These are phyloP conservation scores for Amanita subjunquillea DNA, from an alignment of 768 basidiomycete species.

Conservation along the genomic window DNA sequence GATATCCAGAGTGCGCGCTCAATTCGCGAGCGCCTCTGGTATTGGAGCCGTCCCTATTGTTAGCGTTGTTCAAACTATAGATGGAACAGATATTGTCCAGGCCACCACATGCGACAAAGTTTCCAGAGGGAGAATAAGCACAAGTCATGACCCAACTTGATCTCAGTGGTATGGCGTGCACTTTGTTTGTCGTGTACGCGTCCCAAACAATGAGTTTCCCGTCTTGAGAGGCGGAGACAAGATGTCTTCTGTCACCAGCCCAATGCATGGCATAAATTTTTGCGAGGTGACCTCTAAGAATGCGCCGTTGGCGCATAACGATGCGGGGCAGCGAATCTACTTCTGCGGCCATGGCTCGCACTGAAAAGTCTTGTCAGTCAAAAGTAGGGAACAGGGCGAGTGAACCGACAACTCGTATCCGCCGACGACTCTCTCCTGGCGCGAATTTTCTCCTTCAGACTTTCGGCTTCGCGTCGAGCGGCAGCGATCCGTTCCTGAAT, in stretches of 20 bases:
- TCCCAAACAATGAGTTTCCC: conserved; percentile 99
- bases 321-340: conserved; percentile 94
- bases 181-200: conserved; percentile 99
- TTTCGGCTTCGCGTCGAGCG: conserved; percentile 93
- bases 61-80: conserved; percentile 70
- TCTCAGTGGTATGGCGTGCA: conserved; percentile 95
- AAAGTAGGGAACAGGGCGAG: conserved; percentile 17
- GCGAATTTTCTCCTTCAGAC: conserved; percentile 97
- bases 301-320: conserved; percentile 91
- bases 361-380: conserved; percentile 28
- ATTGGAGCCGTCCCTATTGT: conserved; percentile 55
- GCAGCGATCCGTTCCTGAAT: conserved; percentile 92
- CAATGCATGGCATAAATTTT: conserved; percentile 99
- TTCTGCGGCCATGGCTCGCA: conserved; percentile 97
- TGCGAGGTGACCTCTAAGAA: conserved; percentile 93
- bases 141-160: conserved; percentile 99
- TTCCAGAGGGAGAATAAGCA: conserved; percentile 94
- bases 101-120: conserved; percentile 97
- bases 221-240: conserved; percentile 99
- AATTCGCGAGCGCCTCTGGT: conserved; percentile 91
- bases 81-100: conserved; percentile 99
- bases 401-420: conserved; percentile 87
- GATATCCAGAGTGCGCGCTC: conserved; percentile 95
- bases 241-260: conserved; percentile 93
- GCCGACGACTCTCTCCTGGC: conserved; percentile 93